Evolutionary conservation across 164 flowering plant species (phyloP).

Genomic region (Sedum album): DNA sequence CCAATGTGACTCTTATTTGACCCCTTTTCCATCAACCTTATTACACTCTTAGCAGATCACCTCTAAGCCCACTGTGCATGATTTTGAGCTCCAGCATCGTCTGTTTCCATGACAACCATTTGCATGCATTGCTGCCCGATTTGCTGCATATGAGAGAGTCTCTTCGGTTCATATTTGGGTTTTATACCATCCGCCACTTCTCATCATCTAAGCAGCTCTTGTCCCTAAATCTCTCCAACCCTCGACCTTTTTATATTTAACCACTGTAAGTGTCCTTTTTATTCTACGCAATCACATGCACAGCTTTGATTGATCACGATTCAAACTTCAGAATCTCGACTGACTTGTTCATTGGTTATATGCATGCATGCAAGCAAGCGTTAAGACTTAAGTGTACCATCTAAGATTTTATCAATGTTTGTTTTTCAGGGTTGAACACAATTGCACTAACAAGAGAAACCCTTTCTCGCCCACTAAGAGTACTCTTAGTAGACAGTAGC

Average conservation of each 20-base stretch:
- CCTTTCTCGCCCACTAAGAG: too few species aligned
- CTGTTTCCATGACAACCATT: too few species aligned
- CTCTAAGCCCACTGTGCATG: too few species aligned
- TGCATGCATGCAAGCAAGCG: too few species aligned
- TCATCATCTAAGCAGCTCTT: conserved; percentile 5
- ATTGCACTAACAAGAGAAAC: too few species aligned
- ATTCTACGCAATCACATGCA: background rate
- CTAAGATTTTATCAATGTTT: too few species aligned
- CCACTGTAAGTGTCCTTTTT: conserved; percentile 3
- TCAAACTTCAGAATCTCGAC: background rate
- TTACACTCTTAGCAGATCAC: background rate
- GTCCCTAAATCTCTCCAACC: background rate
- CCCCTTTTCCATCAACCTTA: conserved; percentile 8
- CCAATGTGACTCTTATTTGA: conserved; percentile 13
- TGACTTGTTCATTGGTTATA: background rate
- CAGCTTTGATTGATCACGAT: background rate
- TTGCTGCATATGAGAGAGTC: background rate
- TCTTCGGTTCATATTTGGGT: conserved; percentile 26
- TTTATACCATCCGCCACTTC: conserved; percentile 41
- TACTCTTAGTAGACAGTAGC: too few species aligned
- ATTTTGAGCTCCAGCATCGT: too few species aligned
- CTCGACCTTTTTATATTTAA: background rate
- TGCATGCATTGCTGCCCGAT: background rate
- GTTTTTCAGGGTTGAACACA: too few species aligned
- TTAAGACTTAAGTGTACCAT: too few species aligned